Percentiles rank a stretch among this genome's conserved stretches.
Evolutionary conservation across 768 basidiomycete species (phyloP).

Genomic region (Trametes cubensis): DNA sequence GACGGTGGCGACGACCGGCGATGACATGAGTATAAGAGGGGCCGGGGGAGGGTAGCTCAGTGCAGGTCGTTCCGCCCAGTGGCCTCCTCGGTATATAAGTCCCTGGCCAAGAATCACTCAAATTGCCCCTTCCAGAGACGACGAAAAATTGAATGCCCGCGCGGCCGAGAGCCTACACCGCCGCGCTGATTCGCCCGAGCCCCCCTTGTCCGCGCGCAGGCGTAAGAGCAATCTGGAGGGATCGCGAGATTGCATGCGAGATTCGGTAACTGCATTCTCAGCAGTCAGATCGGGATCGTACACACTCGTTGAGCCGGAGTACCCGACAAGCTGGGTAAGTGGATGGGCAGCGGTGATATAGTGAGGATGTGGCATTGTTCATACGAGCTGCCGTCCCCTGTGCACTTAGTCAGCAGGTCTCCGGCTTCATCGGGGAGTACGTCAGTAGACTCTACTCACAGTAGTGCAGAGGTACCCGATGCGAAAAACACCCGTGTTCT

Average conservation of each 20-base stretch:
- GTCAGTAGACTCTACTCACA: slow-evolving; percentile 1
- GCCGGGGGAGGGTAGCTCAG: background rate
- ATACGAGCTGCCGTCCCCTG: background rate
- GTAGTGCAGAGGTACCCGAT: background rate
- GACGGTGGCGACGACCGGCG: slow-evolving; percentile 3
- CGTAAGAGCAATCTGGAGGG: slow-evolving; percentile 6
- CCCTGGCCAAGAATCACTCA: slow-evolving; percentile 15
- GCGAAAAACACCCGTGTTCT: background rate
- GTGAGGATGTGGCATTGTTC: background rate
- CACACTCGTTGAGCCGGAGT: background rate
- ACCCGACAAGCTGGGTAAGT: background rate
- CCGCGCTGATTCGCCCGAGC: slow-evolving; percentile 13
- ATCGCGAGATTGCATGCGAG: slow-evolving; percentile 22
- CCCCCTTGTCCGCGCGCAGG: background rate
- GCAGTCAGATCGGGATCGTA: slow-evolving; percentile 3
- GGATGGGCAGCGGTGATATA: background rate
- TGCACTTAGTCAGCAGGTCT: slow-evolving; percentile 4
- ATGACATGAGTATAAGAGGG: background rate
- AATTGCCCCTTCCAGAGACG: slow-evolving; percentile 8
- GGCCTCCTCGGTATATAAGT: slow-evolving; percentile 9
- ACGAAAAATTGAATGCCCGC: slow-evolving; percentile 9
- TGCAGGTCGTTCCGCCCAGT: background rate
- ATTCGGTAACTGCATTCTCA: slow-evolving; percentile 4
- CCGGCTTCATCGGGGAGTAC: background rate
- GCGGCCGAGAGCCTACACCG: slow-evolving; percentile 12